Evolutionary conservation across 139 green algal genomes (phyloP), one percentile per base, ranked within the genome.

Genomic region (Coelastrella sp.): DNA sequence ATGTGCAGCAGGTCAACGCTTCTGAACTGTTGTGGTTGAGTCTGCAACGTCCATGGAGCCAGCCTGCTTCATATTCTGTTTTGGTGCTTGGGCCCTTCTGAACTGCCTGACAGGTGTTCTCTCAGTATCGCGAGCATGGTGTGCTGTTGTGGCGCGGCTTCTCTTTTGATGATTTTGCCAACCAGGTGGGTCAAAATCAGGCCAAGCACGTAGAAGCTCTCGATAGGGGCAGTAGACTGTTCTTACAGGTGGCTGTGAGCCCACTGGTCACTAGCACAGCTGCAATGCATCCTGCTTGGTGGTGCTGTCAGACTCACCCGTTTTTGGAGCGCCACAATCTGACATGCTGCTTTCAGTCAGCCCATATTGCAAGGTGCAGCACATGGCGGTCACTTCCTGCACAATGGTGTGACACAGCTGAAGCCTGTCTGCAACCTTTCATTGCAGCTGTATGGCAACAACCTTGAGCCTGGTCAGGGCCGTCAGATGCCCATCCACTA

Each of bases 401-500:
- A 57, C 27, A 63, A 49, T 49, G 35, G 35, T 49, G 35, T 49
- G 35, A 17, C 6, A 60, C 75, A 68, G 20, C 78, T 35, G 56
- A 7, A 72, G 8, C 57, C 27, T 24, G 27, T 86, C 0, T 73
- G 59, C 25, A 35, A 66, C 78, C 49, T 84, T 49, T 85, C 22
- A 14, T 7, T 59, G n/a, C 92, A 97, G 94, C 97, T 95, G 87
- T 98, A 95, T 93, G 96, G 97, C 76, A 99, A 98, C 91, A 81
- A 78, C 24, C 87, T 92, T 12, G 97, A 98, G 60, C 89, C 91
- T 58, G 96, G 95, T 63, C 98, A 98, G 93, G 97, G 97, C 20
- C 94, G 97, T 14, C 97, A 99, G 93, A 99, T 99, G 97, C 97
- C 97, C 49, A 96, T 99, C 57, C 97, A 99, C 92, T 99, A 99